phyloP scores from a whole-genome alignment of 2,329 filamentous ascomycete species.

The Kalmusia sp. region DNA sequence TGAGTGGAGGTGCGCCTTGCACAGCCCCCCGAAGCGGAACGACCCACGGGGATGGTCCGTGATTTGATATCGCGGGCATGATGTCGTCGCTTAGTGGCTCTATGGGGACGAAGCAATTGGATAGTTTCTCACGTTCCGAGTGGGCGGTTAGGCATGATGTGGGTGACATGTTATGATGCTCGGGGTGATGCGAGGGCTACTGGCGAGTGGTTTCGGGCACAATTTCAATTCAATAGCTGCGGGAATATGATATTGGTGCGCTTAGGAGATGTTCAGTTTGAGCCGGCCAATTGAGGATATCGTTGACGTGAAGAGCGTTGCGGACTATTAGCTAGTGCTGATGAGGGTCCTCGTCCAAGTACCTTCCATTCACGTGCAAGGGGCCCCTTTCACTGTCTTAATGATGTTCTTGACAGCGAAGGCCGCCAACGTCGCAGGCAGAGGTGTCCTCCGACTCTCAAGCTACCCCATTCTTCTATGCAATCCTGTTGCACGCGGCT shows the following conservation, averaged over 20 bases:
- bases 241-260: neutral
- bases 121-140: neutral
- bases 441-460: neutral
- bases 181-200: neutral
- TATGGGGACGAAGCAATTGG: neutral
- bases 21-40: slow-evolving; percentile 17
- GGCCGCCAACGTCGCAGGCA: neutral
- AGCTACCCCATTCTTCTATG: neutral
- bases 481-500: neutral
- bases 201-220: neutral
- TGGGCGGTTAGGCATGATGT: slow-evolving; percentile 4
- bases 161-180: neutral
- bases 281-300: neutral
- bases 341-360: neutral
- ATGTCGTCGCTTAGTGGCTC: neutral
- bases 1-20: slow-evolving; percentile 29
- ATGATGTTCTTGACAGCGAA: neutral
- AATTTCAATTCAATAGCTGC: neutral
- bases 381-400: neutral
- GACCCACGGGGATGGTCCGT: neutral
- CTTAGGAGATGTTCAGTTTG: neutral
- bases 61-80: neutral
- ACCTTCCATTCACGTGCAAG: neutral
- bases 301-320: neutral
- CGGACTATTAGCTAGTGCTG: slow-evolving; percentile 3